Base-by-base conservation (phyloP, 305 asterid species). In the Coffea humblotiana region DNA sequence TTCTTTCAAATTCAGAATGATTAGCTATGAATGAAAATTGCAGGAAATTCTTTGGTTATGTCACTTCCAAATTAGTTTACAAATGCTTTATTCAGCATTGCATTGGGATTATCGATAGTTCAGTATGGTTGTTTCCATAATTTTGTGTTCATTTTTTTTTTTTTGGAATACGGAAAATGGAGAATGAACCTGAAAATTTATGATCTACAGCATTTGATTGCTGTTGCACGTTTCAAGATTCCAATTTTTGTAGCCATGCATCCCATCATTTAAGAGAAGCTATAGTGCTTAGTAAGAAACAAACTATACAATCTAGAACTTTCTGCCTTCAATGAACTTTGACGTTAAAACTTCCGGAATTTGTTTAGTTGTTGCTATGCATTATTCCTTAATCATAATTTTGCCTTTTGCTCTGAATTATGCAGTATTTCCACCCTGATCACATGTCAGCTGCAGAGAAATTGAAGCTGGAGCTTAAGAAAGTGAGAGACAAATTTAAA, bases 341-440 rank as follows among this genome's bases (percentile, higher is more conserved):
- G 7, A 13, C 13, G 8, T 71, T 51, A 43, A 71, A 2, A 0
- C 6, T 48, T 49, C 19, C 23, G 71, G 19, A 8, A 5, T 37
- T n/a, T 77, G 6, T 49, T 5, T 60, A 40, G 45, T 75, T 75
- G 71, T 12, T 54, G 48, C 66, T 54, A 18, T 21, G 58, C 16
- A 21, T 76, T 67, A 48, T 58, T 48, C 35, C 35, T 48, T 12
- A 74, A n/a, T 52, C 61, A 3, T 54, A 23, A 7, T 21, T 79
- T 68, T 72, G 63, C 37, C 47, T 21, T 79, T 64, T 72, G 63
- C 37, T 52, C 65, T 67, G 21, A 74, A 37, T 78, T 67, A 35
- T 86, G 74, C 91, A 91, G 98, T 93, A 87, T 86, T 90, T 91
- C 78, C 94, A 91, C 85, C 97, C 97, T 14, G 98, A 88, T 82